These are phyloP conservation scores for Musa balbisiana DNA, from an alignment of 202 grass and related monocot species.

Conservation along the genomic window DNA sequence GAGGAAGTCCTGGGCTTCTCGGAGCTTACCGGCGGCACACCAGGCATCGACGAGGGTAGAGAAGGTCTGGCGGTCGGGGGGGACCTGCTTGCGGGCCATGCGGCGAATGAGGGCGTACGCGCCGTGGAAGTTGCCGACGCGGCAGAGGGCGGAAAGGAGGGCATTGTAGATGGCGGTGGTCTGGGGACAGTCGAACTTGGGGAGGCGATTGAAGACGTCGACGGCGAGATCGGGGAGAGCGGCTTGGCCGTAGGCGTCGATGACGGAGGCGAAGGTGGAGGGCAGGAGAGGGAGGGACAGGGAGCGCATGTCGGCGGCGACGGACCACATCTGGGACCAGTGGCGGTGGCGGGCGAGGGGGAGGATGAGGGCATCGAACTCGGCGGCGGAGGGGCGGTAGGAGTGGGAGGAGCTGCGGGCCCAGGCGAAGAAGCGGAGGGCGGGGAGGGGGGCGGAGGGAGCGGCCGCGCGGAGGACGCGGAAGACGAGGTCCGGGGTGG, in stretches of 20 bases:
- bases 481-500: conserved; percentile 64
- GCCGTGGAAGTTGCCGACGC: conserved; percentile 52
- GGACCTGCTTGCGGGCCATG: conserved; percentile 15
- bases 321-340: conserved; percentile 74
- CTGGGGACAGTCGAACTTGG: conserved; percentile 24
- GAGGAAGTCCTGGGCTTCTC: conserved; percentile 83
- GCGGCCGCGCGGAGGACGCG: conserved; percentile 56
- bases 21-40: conserved; percentile 81
- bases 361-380: conserved; percentile 58
- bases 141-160: conserved; percentile 29
- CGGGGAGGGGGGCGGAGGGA: conserved; percentile 20
- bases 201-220: conserved; percentile 81
- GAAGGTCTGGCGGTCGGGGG: conserved; percentile 52
- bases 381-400: conserved; percentile 32
- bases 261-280: conserved; percentile 59
- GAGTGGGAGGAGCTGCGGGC: conserved; percentile 37
- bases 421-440: conserved; percentile 63
- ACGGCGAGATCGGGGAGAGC: conserved; percentile 60
- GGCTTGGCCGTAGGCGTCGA: conserved; percentile 70
- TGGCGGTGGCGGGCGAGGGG: conserved; percentile 58
- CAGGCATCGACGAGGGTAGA: conserved; percentile 78
- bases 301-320: conserved; percentile 60
- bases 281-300: conserved; percentile 54
- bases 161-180: conserved; percentile 29
- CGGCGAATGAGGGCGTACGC: conserved; percentile 23